Percentiles rank a stretch among this genome's conserved stretches.
phyloP scores from a whole-genome alignment of 2,329 filamentous ascomycete genomes.

The Neofusicoccum kwambonambiense region DNA sequence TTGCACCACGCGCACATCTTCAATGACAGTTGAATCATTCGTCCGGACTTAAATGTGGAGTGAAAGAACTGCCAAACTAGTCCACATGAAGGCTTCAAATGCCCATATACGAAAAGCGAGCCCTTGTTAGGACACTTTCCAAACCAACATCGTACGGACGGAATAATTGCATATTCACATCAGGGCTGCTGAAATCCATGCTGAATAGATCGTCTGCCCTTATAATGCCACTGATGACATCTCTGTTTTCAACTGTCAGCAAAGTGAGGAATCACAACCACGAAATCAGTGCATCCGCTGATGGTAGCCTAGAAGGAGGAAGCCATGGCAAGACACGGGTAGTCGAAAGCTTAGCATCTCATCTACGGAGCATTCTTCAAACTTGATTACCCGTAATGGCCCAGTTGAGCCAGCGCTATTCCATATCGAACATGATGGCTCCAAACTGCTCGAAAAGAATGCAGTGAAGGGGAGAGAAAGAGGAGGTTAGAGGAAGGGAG shows the following conservation, averaged over 20 bases:
- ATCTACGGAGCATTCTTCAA: background rate
- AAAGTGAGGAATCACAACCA: background rate
- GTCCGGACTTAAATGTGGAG: too few species aligned
- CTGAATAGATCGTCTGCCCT: slow-evolving; percentile 44
- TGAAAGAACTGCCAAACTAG: too few species aligned
- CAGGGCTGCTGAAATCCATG: slow-evolving; percentile 38
- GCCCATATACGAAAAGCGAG: too few species aligned
- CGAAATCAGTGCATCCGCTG: slow-evolving; percentile 23
- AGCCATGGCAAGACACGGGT: slow-evolving; percentile 23
- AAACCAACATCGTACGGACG: slow-evolving; percentile 27
- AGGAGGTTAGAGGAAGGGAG: background rate
- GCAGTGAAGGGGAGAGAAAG: background rate
- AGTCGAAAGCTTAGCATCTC: slow-evolving; percentile 17
- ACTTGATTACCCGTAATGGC: slow-evolving; percentile 12
- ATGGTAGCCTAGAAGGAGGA: slow-evolving; percentile 27
- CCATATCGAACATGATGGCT: background rate
- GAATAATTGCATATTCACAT: slow-evolving; percentile 33
- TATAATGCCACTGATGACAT: slow-evolving; percentile 35
- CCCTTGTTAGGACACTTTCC: too few species aligned
- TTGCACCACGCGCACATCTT: too few species aligned
- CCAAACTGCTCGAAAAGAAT: background rate
- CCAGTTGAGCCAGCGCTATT: slow-evolving; percentile 3
- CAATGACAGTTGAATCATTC: too few species aligned
- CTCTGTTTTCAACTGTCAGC: slow-evolving; percentile 19
- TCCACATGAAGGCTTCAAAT: background rate